phyloP scores from a whole-genome alignment of 73 alveolate genomes.

The Tetrahymena elliotti region DNA sequence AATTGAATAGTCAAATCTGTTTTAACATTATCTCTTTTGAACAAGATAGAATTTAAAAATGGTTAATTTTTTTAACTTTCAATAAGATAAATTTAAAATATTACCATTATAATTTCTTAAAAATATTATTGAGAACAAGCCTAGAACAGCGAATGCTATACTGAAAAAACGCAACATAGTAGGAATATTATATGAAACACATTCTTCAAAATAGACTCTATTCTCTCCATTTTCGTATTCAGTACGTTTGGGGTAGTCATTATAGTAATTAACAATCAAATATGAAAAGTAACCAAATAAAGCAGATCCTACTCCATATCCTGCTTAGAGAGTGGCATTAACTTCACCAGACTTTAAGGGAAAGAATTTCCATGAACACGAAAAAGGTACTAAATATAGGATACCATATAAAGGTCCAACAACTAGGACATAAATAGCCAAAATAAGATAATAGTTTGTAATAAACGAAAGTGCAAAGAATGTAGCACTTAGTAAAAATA shows the following conservation, averaged over 20 bases:
- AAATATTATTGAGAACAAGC: neutral
- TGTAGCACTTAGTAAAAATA: neutral
- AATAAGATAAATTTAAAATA: neutral
- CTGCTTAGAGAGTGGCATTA: neutral
- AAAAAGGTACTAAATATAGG: neutral
- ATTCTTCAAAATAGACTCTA: neutral
- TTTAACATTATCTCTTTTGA: too few species aligned
- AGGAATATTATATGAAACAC: neutral
- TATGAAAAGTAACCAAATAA: neutral
- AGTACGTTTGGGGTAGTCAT: neutral
- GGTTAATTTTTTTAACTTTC: neutral
- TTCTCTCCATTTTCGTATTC: neutral
- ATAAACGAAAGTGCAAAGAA: neutral
- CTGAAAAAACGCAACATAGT: neutral
- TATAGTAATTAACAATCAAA: neutral
- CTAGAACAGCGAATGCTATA: neutral
- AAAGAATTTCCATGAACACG: neutral
- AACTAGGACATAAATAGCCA: neutral
- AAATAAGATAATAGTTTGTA: neutral
- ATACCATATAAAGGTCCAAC: neutral
- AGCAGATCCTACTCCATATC: neutral
- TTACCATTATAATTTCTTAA: neutral
- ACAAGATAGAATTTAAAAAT: too few species aligned
- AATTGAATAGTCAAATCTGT: too few species aligned
- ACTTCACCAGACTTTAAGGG: neutral